Conservation (phyloP, 2,329 filamentous ascomycete species). For the Berkeleyomyces basicola region DNA sequence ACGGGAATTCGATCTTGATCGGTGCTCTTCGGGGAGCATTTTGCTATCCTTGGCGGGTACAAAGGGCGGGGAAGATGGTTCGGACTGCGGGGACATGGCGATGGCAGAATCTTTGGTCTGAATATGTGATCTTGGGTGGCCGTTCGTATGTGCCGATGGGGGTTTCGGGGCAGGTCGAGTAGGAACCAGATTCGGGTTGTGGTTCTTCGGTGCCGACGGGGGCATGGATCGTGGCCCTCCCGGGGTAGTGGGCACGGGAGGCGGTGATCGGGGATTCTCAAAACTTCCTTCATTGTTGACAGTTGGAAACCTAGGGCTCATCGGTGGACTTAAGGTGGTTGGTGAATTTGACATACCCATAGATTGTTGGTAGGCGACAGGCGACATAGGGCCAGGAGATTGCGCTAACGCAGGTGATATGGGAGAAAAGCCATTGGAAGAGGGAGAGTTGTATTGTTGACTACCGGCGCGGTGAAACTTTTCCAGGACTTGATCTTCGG, state of each 20-base stretch:
- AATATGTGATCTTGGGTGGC: slow-evolving; percentile 33
- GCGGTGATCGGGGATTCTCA: slow-evolving; percentile 86
- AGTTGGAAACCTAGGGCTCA: slow-evolving; percentile 69
- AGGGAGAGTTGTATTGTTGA: slow-evolving; percentile 31
- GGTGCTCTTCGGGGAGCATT: slow-evolving; percentile 50
- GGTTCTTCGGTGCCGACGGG: slow-evolving; percentile 29
- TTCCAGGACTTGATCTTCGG: slow-evolving; percentile 80
- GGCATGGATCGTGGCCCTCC: slow-evolving; percentile 22
- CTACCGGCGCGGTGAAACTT: slow-evolving; percentile 71
- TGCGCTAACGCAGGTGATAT: slow-evolving; percentile 27
- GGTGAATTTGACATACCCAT: slow-evolving; percentile 31
- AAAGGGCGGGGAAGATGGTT: slow-evolving; percentile 35
- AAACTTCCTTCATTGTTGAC: slow-evolving; percentile 86
- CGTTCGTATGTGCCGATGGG: slow-evolving; percentile 42
- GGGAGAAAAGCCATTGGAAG: slow-evolving; percentile 25
- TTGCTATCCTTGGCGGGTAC: slow-evolving; percentile 35
- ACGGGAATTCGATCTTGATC: slow-evolving; percentile 52
- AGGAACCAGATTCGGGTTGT: slow-evolving; percentile 45
- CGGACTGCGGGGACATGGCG: slow-evolving; percentile 39
- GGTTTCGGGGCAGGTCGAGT: slow-evolving; percentile 75
- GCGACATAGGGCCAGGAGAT: slow-evolving; percentile 27
- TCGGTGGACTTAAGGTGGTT: slow-evolving; percentile 57
- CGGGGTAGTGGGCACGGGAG: slow-evolving; percentile 51
- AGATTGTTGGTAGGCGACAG: slow-evolving; percentile 38
- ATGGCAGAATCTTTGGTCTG: slow-evolving; percentile 46